Conservation (phyloP, 2,329 filamentous ascomycete species). For the Penicillium italicum region DNA sequence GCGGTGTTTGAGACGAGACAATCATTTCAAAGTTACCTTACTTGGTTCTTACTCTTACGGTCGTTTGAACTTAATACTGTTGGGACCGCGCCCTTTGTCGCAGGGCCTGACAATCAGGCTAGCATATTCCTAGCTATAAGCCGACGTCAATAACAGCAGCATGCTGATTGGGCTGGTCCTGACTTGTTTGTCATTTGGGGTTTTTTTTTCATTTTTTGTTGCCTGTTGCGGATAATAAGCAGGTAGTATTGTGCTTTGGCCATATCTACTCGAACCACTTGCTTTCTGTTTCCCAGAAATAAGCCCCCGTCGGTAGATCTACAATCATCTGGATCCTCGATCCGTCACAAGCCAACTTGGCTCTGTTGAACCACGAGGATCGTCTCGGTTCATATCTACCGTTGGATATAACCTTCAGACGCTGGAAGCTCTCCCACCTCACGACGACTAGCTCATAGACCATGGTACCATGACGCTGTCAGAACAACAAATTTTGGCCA, state of each 20-base stretch:
- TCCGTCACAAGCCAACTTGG: neutral
- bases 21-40: neutral
- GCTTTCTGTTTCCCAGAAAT: neutral
- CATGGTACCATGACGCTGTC: conserved; percentile 29
- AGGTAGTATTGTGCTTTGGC: neutral
- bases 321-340: neutral
- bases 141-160: neutral
- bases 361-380: neutral
- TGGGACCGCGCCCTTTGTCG: neutral
- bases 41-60: neutral
- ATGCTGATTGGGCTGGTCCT: neutral
- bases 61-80: neutral
- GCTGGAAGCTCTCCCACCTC: neutral
- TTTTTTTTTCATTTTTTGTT: neutral
- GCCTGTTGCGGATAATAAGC: neutral
- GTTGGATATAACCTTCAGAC: neutral
- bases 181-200: neutral
- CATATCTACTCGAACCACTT: neutral
- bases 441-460: neutral
- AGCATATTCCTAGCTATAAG: neutral
- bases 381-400: neutral
- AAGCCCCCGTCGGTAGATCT: neutral
- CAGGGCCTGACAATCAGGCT: neutral
- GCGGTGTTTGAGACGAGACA: neutral
- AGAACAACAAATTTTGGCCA: conserved; percentile 46